Percentiles rank a stretch among this genome's conserved stretches.
Evolutionary conservation across 345 rosid genomes (phyloP).

Genomic region (Kernera saxatilis): DNA sequence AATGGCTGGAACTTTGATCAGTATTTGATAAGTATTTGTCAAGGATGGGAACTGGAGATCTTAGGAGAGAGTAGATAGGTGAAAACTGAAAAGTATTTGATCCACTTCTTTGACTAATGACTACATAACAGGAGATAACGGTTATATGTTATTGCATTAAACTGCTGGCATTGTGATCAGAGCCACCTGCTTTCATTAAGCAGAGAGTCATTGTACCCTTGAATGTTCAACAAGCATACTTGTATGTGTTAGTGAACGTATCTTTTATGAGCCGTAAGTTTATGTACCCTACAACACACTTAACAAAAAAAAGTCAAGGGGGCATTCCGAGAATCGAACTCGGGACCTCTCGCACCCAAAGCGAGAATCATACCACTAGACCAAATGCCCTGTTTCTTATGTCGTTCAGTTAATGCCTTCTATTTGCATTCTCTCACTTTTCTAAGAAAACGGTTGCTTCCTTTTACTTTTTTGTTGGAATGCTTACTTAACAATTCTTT

Average conservation of each 20-base stretch:
- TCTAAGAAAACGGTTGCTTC: not conserved
- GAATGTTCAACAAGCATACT: conserved; percentile 20
- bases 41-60: conserved; percentile 52
- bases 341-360: conserved; percentile 85
- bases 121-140: conserved; percentile 35
- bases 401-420: not conserved
- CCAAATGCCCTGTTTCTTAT: conserved; percentile 16
- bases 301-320: too few species aligned
- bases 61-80: conserved; percentile 57
- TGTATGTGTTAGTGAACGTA: conserved; percentile 4
- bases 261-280: too few species aligned
- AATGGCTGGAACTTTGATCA: not conserved
- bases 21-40: not conserved
- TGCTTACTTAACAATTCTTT: not conserved
- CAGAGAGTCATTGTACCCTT: conserved; percentile 42
- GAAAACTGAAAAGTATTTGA: conserved; percentile 23
- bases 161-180: conserved; percentile 50
- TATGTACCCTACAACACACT: too few species aligned
- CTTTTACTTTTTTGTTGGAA: not conserved
- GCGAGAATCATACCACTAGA: conserved; percentile 86
- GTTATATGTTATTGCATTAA: conserved; percentile 41
- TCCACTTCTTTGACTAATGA: conserved; percentile 43
- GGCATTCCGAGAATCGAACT: conserved; percentile 71
- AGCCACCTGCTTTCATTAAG: conserved; percentile 43
- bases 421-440: not conserved